A percentile compares a stretch with the other conserved stretches of the same genome.
Conservation (phyloP, 2,329 filamentous ascomycete genomes). For the Fonsecaea erecta region DNA sequence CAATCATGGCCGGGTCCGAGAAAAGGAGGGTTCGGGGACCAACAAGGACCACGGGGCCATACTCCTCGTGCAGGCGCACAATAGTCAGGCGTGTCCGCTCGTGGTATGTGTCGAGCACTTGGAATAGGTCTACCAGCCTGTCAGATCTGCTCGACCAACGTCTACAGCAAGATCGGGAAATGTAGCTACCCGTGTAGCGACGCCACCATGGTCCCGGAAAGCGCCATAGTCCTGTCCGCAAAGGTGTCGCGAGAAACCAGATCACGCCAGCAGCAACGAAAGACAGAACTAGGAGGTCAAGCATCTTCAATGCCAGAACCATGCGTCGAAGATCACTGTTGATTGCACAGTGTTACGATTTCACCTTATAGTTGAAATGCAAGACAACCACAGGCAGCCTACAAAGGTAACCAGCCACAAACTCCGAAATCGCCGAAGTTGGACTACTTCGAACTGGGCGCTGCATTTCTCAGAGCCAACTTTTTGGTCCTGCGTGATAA, state of each 20-base stretch:
- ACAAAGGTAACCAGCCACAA: no score
- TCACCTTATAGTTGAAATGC: background rate
- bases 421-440: background rate
- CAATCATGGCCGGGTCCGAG: conserved; percentile 1
- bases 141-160: background rate
- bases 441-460: no score
- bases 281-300: background rate
- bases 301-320: background rate
- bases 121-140: background rate
- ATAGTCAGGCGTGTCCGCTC: background rate
- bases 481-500: background rate
- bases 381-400: no score
- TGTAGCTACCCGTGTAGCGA: background rate
- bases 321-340: background rate
- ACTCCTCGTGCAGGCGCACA: background rate
- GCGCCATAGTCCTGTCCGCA: background rate
- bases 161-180: background rate
- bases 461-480: background rate
- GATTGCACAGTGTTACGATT: background rate
- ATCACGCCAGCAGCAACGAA: background rate
- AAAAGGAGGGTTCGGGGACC: background rate
- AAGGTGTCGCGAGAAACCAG: background rate
- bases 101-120: conserved; percentile 11
- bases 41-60: background rate
- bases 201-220: background rate